Percentiles rank a stretch among this genome's conserved stretches.
phyloP scores from a whole-genome alignment of 805 yeast species.

The Candida boidinii region DNA sequence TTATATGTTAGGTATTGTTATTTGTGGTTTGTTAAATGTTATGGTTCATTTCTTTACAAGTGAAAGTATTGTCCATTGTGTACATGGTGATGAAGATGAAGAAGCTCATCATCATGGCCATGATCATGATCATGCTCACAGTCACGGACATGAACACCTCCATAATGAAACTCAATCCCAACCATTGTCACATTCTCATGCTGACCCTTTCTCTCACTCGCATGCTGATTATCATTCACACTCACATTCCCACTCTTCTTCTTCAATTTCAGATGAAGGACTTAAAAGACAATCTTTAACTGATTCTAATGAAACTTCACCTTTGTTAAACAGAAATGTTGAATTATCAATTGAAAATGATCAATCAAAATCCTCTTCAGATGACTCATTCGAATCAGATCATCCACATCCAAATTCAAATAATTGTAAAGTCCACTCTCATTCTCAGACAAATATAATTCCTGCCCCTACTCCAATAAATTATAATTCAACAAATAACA shows the following conservation, averaged over 20 bases:
- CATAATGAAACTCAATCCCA: neutral
- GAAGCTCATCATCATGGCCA: slow-evolving; percentile 15
- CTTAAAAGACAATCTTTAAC: no score
- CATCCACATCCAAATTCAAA: no score
- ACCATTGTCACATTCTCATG: slow-evolving; percentile 4
- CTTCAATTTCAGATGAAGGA: neutral
- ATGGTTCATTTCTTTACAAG: slow-evolving; percentile 69
- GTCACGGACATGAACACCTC: slow-evolving; percentile 3
- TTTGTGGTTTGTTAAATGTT: slow-evolving; percentile 54
- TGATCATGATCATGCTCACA: slow-evolving; percentile 5
- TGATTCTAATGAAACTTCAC: neutral
- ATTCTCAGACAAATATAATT: no score
- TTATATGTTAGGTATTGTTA: slow-evolving; percentile 42
- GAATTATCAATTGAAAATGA: no score
- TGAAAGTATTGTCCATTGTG: slow-evolving; percentile 80
- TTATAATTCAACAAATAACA: no score
- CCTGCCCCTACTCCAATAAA: no score
- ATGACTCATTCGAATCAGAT: no score
- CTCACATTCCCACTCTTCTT: slow-evolving; percentile 5
- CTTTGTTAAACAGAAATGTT: no score
- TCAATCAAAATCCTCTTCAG: no score
- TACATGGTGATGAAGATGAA: slow-evolving; percentile 40
- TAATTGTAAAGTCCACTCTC: no score
- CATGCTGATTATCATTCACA: no score
- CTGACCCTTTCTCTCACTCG: slow-evolving; percentile 2